Evolutionary conservation across 306 rosid species (phyloP), one percentile per base, ranked within the genome.

Genomic region (Begonia peltatifolia): DNA sequence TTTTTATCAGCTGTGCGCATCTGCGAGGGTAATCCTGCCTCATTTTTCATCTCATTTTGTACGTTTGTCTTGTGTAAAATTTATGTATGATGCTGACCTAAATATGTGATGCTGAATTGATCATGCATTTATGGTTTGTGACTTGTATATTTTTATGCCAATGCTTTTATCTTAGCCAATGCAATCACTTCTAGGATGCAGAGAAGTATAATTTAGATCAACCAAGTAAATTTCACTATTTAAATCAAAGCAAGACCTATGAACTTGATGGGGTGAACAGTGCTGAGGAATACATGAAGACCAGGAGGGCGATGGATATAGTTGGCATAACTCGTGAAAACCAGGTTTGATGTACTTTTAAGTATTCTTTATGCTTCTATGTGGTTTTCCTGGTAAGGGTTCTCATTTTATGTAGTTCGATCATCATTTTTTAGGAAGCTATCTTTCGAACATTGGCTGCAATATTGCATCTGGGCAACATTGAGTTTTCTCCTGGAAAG

Each of bases 401-500:
- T 1, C 50, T 2, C 9, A 56, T 52, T 55, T 52, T 13, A 42
- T 57, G 52, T 53, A 36, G 61, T 56, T 10, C 54, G 17, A 48
- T n/a, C 38, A 30, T 30, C 38, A 30, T 7, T 30, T 42, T 41
- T 67, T 59, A 90, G 99, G 99, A 90, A 66, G 79, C 94, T 60
- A 81, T 90, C 60, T 90, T 86, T 68, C 83, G 93, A 59, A 71
- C 80, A 58, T 81, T 90, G 70, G 95, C 99, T 65, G 94, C 88
- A 55, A 81, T 90, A 71, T 70, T 90, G 51, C 99, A 90, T 69
- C 61, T 90, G 66, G 99, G 99, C 30, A 90, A 90, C 53, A 18
- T 90, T 74, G 99, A 90, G 42, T 90, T 90, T 81, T 90, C 84
- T 73, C 95, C 99, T 59, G 95, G 95, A 61, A 86, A 79, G 66